These are phyloP conservation scores for Tricholoma saponaceum DNA, from an alignment of 768 basidiomycete genomes.

Conservation along the genomic window DNA sequence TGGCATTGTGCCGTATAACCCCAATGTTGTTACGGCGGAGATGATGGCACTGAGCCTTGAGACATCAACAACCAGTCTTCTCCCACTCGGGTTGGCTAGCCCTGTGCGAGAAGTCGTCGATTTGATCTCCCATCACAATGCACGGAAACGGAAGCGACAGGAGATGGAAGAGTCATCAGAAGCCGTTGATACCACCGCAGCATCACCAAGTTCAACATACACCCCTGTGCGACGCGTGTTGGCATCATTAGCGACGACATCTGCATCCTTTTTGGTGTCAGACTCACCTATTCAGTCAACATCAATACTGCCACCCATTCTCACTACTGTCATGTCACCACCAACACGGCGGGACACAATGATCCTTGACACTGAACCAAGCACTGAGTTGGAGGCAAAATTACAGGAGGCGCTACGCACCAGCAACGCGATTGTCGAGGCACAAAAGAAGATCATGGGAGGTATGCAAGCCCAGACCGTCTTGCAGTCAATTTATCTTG, in stretches of 20 bases:
- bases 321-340: not conserved
- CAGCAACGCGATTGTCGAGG: not conserved
- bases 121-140: not conserved
- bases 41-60: conserved; percentile 20
- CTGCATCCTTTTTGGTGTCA: too few relatives aligned
- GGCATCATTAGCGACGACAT: too few relatives aligned
- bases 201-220: not conserved
- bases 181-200: not conserved
- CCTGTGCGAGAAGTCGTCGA: conserved; percentile 6
- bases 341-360: not conserved
- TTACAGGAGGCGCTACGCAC: not conserved
- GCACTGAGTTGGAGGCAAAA: not conserved
- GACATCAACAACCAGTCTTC: not conserved
- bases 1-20: conserved; percentile 7
- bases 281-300: not conserved
- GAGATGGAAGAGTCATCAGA: not conserved
- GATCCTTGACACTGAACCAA: not conserved
- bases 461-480: not conserved
- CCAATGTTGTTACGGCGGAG: conserved; percentile 8
- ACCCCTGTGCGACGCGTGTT: not conserved
- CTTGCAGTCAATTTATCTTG: conserved; percentile 8
- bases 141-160: not conserved
- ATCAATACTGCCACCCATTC: not conserved
- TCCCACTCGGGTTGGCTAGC: conserved; percentile 11
- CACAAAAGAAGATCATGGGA: not conserved